phyloP scores from a whole-genome alignment of 129 eudicot species.

The Flaveria sonorensis region DNA sequence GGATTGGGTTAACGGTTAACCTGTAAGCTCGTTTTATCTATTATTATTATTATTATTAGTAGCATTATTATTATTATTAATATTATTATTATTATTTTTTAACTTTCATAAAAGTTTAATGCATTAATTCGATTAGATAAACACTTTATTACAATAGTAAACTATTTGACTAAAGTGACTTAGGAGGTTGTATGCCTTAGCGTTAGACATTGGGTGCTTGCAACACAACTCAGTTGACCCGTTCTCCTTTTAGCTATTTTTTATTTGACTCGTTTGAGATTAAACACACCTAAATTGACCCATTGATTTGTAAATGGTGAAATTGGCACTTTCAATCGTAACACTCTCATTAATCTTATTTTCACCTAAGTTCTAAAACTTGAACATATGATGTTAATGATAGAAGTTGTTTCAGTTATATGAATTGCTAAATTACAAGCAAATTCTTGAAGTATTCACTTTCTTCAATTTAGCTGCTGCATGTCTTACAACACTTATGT shows the following conservation, averaged over 20 bases:
- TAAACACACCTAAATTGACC: not conserved
- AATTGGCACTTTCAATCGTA: not conserved
- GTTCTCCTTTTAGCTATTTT: not conserved
- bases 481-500: too few relatives aligned
- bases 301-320: not conserved
- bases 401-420: conserved; percentile 11
- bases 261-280: not conserved
- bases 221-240: not conserved
- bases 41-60: too few relatives aligned
- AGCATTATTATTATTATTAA: too few relatives aligned
- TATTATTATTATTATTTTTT: not conserved
- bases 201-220: not conserved
- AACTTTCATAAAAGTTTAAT: not conserved
- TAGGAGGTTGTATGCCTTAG: not conserved
- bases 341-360: not conserved
- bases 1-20: not conserved
- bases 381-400: conserved; percentile 1
- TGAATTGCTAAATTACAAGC: not conserved
- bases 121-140: not conserved
- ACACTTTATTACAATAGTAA: not conserved
- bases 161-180: not conserved
- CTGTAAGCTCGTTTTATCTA: not conserved
- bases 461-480: too few relatives aligned
- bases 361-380: not conserved
- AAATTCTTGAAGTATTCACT: too few relatives aligned